Conservation (phyloP, 2,329 filamentous ascomycete genomes). For the Trichoderma asperellum region DNA sequence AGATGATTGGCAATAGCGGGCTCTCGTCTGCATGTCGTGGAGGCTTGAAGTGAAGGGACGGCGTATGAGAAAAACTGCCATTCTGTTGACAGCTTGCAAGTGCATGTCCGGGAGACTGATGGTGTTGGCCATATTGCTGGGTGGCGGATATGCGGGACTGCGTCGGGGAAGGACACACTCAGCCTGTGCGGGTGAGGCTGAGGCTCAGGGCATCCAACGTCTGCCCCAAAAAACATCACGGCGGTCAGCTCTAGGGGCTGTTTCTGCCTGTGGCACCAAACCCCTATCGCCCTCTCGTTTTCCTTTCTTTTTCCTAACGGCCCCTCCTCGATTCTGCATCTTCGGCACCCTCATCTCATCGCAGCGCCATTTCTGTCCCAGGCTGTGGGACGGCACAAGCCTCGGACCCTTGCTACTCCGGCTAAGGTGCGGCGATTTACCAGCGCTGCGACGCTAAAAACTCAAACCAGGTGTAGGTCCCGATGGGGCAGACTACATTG, state of each 20-base stretch:
- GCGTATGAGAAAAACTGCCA: conserved; percentile 22
- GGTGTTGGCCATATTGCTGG: conserved; percentile 9
- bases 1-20: background rate
- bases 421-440: conserved; percentile 48
- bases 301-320: background rate
- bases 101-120: conserved; percentile 23
- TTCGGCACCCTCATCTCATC: conserved; percentile 12
- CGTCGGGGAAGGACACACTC: conserved; percentile 20
- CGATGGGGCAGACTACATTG: conserved; percentile 40
- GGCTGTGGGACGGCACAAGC: conserved; percentile 23
- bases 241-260: conserved; percentile 17
- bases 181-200: conserved; percentile 5
- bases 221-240: conserved; percentile 16
- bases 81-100: conserved; percentile 26
- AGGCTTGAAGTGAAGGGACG: conserved; percentile 35
- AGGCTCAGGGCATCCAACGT: conserved; percentile 19
- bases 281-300: background rate
- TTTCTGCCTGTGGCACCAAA: background rate
- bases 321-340: background rate
- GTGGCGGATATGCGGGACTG: conserved; percentile 16
- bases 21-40: conserved; percentile 20
- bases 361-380: conserved; percentile 1
- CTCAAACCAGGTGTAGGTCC: conserved; percentile 40
- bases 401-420: conserved; percentile 37
- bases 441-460: conserved; percentile 45